These are phyloP conservation scores for Phytopythium vexans DNA, from an alignment of 352 stramenopile genomes.

Conservation along the genomic window DNA sequence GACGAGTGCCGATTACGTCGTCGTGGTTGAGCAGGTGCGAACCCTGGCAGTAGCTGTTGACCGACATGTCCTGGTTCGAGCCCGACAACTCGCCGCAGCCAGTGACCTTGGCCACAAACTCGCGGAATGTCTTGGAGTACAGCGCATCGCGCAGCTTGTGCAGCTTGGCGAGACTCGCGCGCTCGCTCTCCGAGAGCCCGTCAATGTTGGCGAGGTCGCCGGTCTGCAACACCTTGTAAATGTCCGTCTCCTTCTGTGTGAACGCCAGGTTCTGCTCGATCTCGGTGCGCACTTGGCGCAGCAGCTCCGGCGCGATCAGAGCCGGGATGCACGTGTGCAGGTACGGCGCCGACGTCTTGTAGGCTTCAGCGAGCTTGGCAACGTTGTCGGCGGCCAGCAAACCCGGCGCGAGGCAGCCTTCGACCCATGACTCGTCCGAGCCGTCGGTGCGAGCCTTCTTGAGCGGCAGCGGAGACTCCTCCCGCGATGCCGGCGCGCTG, in stretches of 20 bases:
- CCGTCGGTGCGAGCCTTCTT: conserved; percentile 1
- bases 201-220: conserved; percentile 87
- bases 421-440: conserved; percentile 7
- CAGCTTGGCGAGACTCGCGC: conserved; percentile 57
- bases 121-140: conserved; percentile 84
- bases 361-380: conserved; percentile 9
- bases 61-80: conserved; percentile 82
- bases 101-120: conserved; percentile 71
- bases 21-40: conserved; percentile 93
- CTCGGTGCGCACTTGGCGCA: conserved; percentile 54
- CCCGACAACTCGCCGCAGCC: conserved; percentile 44
- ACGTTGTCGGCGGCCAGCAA: conserved; percentile 18
- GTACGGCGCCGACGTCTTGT: conserved; percentile 21
- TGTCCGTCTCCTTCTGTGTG: conserved; percentile 93
- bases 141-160: conserved; percentile 79
- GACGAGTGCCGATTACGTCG: conserved; percentile 90
- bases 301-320: conserved; percentile 17
- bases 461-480: conserved; percentile 1
- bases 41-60: conserved; percentile 87
- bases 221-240: conserved; percentile 93
- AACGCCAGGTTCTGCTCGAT: conserved; percentile 80
- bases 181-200: conserved; percentile 26
- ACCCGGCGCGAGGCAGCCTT: conserved; percentile 12
- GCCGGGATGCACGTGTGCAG: conserved; percentile 24
- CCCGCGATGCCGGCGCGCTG: no score